Evolutionary conservation across 2,329 filamentous ascomycete species (phyloP).

Genomic region (Pseudocercospora pini-densiflorae): DNA sequence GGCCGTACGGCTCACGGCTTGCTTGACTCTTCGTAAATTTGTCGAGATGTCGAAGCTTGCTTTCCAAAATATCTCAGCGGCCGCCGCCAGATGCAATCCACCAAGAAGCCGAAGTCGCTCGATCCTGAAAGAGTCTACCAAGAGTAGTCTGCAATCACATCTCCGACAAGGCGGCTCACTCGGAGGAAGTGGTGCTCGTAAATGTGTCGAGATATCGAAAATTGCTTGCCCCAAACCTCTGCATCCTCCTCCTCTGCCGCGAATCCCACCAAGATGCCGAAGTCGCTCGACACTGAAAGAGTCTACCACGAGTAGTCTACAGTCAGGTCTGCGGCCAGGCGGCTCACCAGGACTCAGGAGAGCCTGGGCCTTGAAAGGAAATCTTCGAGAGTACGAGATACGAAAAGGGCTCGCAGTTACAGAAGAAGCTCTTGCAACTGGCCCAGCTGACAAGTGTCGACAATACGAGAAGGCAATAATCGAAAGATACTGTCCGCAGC

Average conservation of each 20-base stretch:
- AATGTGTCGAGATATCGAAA: no score
- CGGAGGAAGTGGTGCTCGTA: no score
- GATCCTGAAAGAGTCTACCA: no score
- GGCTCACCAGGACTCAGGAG: not conserved
- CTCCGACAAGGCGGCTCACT: no score
- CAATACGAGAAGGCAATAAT: not conserved
- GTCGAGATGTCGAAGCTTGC: not conserved
- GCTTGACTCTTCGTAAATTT: not conserved
- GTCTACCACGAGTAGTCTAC: not conserved
- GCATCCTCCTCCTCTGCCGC: not conserved
- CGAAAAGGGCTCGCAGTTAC: not conserved
- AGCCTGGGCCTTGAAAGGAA: not conserved
- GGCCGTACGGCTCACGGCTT: not conserved
- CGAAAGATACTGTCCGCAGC: no score
- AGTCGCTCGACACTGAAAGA: not conserved
- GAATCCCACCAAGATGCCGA: not conserved
- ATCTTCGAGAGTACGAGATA: not conserved
- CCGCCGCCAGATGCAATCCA: no score
- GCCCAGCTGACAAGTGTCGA: not conserved
- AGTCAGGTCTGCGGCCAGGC: not conserved
- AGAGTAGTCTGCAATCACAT: no score
- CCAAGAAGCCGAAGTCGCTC: no score
- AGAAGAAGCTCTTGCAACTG: not conserved
- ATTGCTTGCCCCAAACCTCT: not conserved
- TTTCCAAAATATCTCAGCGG: not conserved